These are phyloP conservation scores for Mycena rosella DNA, from an alignment of 768 basidiomycete genomes.

Conservation along the genomic window DNA sequence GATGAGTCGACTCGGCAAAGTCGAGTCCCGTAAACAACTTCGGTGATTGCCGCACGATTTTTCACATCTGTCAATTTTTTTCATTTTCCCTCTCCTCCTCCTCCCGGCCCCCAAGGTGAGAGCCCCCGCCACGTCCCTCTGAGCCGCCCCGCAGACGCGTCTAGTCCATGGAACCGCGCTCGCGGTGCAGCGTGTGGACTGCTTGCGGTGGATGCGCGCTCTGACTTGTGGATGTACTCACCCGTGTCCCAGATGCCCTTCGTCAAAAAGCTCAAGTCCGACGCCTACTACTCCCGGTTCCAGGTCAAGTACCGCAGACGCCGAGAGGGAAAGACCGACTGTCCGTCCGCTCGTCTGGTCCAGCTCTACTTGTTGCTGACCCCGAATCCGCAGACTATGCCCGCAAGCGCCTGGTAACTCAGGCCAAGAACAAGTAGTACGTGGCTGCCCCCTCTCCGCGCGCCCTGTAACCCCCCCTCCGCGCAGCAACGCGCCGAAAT, in stretches of 20 bases:
- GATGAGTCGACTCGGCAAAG: too few species aligned
- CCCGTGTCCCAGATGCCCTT: slow-evolving; percentile 81
- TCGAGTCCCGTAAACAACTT: too few species aligned
- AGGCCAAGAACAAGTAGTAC: slow-evolving; percentile 99
- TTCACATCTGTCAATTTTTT: too few species aligned
- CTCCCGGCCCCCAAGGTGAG: slow-evolving; percentile 56
- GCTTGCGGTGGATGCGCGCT: neutral
- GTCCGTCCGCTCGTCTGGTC: slow-evolving; percentile 56
- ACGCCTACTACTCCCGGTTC: slow-evolving; percentile 98
- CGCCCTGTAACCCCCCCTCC: too few species aligned
- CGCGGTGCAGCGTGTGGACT: too few species aligned
- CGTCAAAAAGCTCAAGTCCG: slow-evolving; percentile 96
- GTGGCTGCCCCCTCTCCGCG: neutral
- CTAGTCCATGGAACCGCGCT: neutral
- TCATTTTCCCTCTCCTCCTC: slow-evolving; percentile 16
- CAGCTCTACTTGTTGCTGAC: slow-evolving; percentile 15
- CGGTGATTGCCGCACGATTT: too few species aligned
- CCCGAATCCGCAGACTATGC: slow-evolving; percentile 82
- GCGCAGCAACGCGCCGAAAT: slow-evolving; percentile 89
- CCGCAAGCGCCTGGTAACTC: slow-evolving; percentile 94
- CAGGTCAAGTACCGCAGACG: slow-evolving; percentile 99
- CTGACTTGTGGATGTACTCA: slow-evolving; percentile 1
- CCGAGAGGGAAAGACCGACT: slow-evolving; percentile 99
- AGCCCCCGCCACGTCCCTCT: slow-evolving; percentile 12
- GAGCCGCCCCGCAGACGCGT: neutral